These are phyloP conservation scores for Ampelomyces quisqualis DNA, from an alignment of 2,329 filamentous ascomycete genomes.

Conservation along the genomic window DNA sequence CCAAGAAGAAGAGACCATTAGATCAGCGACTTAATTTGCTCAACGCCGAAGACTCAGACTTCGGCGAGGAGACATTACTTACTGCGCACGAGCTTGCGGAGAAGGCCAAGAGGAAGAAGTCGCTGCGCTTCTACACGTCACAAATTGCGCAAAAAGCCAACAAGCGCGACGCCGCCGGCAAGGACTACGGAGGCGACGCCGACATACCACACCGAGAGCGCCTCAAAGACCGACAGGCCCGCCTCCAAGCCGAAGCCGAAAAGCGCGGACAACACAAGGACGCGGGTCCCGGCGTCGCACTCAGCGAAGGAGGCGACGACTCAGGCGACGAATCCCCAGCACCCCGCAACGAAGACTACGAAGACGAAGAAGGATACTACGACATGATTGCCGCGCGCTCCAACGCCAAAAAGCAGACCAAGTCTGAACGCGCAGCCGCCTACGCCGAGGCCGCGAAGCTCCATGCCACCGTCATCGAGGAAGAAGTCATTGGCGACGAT, in stretches of 20 bases:
- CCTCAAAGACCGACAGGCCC: constrained; percentile 77
- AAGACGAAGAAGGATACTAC: constrained; percentile 76
- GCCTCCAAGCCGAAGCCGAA: constrained; percentile 86
- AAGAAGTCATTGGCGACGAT: constrained; percentile 72
- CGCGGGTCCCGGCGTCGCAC: constrained; percentile 59
- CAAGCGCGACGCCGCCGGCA: constrained; percentile 72
- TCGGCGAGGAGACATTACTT: constrained; percentile 83
- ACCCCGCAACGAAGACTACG: constrained; percentile 45
- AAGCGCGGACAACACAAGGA: constrained; percentile 68
- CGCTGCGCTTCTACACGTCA: constrained; percentile 94
- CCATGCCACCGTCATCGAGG: constrained; percentile 63
- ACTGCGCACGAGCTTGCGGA: constrained; percentile 78
- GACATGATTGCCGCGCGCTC: constrained; percentile 74
- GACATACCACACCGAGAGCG: constrained; percentile 89
- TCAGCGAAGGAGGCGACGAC: constrained; percentile 63
- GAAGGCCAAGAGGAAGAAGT: constrained; percentile 88
- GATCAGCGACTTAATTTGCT: constrained; percentile 38
- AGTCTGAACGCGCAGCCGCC: constrained; percentile 65
- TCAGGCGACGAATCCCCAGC: constrained; percentile 61
- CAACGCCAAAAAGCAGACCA: constrained; percentile 69
- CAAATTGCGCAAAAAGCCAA: constrained; percentile 95
- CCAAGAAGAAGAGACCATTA: constrained; percentile 42
- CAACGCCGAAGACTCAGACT: constrained; percentile 74
- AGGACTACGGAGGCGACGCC: constrained; percentile 73
- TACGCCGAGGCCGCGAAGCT: constrained; percentile 56